Evolutionary conservation across 805 yeast genomes (phyloP).

Genomic region (Maudiozyma saulgeensis): DNA sequence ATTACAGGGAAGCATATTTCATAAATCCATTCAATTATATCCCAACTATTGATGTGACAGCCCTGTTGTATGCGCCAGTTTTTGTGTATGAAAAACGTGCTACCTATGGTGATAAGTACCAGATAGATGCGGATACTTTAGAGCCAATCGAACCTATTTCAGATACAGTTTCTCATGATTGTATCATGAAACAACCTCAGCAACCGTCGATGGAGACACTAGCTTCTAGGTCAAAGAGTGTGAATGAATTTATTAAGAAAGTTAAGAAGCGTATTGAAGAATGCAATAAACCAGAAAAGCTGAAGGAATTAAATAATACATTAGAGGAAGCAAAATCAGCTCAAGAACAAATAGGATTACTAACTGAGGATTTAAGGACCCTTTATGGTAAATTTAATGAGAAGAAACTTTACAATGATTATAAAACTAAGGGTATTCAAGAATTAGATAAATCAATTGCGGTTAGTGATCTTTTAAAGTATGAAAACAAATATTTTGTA

Average conservation of each 20-base stretch:
- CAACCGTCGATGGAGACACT: conserved; percentile 16
- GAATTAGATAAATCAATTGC: conserved; percentile 4
- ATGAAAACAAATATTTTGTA: conserved; percentile 55
- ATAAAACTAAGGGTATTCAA: conserved; percentile 16
- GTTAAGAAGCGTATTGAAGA: conserved; percentile 31
- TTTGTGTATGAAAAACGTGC: conserved; percentile 64
- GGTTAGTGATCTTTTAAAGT: neutral
- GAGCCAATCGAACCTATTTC: conserved; percentile 39
- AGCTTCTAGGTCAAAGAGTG: conserved; percentile 12
- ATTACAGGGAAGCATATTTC: conserved; percentile 48
- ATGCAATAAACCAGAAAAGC: conserved; percentile 15
- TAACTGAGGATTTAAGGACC: conserved; percentile 16
- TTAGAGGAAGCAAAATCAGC: conserved; percentile 11
- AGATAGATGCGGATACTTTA: conserved; percentile 31
- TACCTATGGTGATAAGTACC: conserved; percentile 35
- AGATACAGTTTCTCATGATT: conserved; percentile 49
- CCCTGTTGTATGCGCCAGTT: conserved; percentile 58
- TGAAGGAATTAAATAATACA: conserved; percentile 6
- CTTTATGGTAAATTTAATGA: conserved; percentile 5
- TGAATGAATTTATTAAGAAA: conserved; percentile 36
- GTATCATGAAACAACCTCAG: conserved; percentile 33
- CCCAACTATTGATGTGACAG: conserved; percentile 42
- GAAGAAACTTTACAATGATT: conserved; percentile 2
- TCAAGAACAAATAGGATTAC: conserved; percentile 10
- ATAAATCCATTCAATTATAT: conserved; percentile 31